Conservation (phyloP, 768 basidiomycete genomes). For the Leucosporidium scottii region DNA sequence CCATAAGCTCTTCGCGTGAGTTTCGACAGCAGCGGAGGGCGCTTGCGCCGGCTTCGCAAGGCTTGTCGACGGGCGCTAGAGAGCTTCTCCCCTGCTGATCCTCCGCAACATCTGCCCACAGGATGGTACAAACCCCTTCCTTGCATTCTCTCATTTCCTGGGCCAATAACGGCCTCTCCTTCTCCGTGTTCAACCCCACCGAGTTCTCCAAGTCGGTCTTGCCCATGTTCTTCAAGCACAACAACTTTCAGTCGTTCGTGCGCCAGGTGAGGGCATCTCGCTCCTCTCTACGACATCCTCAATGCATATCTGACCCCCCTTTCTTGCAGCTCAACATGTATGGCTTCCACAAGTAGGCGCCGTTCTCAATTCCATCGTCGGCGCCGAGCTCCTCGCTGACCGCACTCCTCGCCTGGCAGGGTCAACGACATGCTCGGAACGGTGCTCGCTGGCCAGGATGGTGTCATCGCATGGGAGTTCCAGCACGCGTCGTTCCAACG, state of each 20-base stretch:
- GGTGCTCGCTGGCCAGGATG: not conserved
- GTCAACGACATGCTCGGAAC: not conserved
- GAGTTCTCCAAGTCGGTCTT: slow-evolving; percentile 34
- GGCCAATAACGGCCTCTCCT: slow-evolving; percentile 17
- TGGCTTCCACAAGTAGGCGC: slow-evolving; percentile 67
- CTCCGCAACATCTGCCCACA: not conserved
- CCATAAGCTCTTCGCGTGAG: slow-evolving; percentile 15
- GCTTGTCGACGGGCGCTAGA: not conserved
- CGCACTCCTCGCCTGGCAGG: not conserved
- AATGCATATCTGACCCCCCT: slow-evolving; percentile 23
- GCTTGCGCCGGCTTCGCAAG: too few species aligned
- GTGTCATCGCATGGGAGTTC: slow-evolving; percentile 44
- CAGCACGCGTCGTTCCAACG: slow-evolving; percentile 50
- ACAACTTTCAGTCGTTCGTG: slow-evolving; percentile 44
- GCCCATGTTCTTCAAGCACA: slow-evolving; percentile 45
- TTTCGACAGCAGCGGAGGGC: not conserved
- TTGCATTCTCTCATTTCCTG: slow-evolving; percentile 23
- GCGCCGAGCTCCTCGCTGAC: not conserved
- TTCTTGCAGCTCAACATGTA: slow-evolving; percentile 63
- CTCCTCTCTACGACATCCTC: not conserved
- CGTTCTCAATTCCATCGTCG: not conserved
- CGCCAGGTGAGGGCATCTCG: slow-evolving; percentile 38
- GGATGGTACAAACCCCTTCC: slow-evolving; percentile 15
- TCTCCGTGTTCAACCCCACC: slow-evolving; percentile 18
- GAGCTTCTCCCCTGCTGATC: too few species aligned